These are phyloP conservation scores for Chytridiales sp. DNA, from an alignment of 371 early-diverging fungal genomes.

Conservation along the genomic window DNA sequence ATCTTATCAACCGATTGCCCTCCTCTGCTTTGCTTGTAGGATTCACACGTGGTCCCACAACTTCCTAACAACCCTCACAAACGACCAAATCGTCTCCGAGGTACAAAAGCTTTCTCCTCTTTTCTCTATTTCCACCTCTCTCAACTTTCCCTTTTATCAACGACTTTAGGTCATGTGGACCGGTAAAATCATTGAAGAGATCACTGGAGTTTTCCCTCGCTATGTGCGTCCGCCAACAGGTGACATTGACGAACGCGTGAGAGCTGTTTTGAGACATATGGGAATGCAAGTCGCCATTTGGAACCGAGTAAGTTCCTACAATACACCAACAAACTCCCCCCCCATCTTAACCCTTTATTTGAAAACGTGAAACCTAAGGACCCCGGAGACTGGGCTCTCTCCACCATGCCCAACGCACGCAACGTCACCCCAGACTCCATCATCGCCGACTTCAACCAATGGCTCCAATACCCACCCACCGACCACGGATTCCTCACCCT, in stretches of 20 bases:
- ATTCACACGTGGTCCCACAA: constrained; percentile 62
- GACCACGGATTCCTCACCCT: constrained; percentile 19
- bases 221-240: constrained; percentile 57
- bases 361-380: constrained; percentile 7
- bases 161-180: too few relatives aligned
- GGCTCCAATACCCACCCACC: constrained; percentile 8
- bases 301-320: too few relatives aligned
- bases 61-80: constrained; percentile 63
- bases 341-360: too few relatives aligned
- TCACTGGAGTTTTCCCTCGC: constrained; percentile 48
- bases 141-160: too few relatives aligned
- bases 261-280: constrained; percentile 26
- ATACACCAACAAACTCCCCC: too few relatives aligned
- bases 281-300: constrained; percentile 28
- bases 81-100: constrained; percentile 75
- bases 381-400: constrained; percentile 16
- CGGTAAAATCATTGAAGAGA: constrained; percentile 50
- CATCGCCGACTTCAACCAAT: not conserved
- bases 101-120: too few relatives aligned
- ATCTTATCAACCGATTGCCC: too few relatives aligned
- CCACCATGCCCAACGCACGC: too few relatives aligned
- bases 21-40: too few relatives aligned
- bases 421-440: constrained; percentile 7
- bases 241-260: constrained; percentile 34
- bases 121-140: too few relatives aligned